phyloP scores from a whole-genome alignment of 2,329 filamentous ascomycete genomes.

The Didymellaceae sp. region DNA sequence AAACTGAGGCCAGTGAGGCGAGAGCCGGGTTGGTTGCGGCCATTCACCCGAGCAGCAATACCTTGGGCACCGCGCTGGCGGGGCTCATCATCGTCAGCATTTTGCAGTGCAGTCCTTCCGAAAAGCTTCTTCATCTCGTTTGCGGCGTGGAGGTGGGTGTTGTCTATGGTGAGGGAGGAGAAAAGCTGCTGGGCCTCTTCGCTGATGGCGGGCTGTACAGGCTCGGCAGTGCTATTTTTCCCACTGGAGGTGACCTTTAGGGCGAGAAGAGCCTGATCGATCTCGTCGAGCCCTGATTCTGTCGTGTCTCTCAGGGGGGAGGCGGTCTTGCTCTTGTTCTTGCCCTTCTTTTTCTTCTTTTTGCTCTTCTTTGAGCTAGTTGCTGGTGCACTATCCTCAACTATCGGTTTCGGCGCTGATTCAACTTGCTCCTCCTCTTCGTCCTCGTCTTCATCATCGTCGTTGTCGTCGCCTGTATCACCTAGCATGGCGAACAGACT shows the following conservation, averaged over 20 bases:
- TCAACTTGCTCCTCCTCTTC: constrained; percentile 43
- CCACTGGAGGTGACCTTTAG: constrained; percentile 52
- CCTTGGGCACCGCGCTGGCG: constrained; percentile 61
- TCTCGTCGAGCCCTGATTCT: constrained; percentile 62
- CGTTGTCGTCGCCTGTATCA: constrained; percentile 49
- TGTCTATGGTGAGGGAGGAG: constrained; percentile 66
- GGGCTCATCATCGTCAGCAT: constrained; percentile 60
- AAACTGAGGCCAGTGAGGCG: constrained; percentile 74
- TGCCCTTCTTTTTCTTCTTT: constrained; percentile 69
- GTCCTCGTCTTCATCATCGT: constrained; percentile 46
- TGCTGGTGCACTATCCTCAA: constrained; percentile 27
- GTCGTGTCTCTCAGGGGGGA: constrained; percentile 27
- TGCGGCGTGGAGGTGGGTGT: constrained; percentile 78
- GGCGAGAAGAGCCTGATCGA: constrained; percentile 68
- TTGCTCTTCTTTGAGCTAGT: constrained; percentile 56
- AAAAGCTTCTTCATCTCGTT: constrained; percentile 90
- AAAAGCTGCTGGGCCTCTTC: constrained; percentile 57
- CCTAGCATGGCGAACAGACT: constrained; percentile 57
- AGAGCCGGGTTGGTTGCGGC: constrained; percentile 60
- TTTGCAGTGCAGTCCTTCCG: constrained; percentile 68
- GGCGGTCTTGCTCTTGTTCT: constrained; percentile 51
- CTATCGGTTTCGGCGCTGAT: constrained; percentile 35
- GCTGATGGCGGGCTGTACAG: constrained; percentile 31
- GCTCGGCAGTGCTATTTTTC: constrained; percentile 26
- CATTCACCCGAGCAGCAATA: constrained; percentile 63